Evolutionary conservation across 1,139 yeast genomes (phyloP), one percentile per base, ranked within the genome.

Genomic region (Suhomyces anneliseae): DNA sequence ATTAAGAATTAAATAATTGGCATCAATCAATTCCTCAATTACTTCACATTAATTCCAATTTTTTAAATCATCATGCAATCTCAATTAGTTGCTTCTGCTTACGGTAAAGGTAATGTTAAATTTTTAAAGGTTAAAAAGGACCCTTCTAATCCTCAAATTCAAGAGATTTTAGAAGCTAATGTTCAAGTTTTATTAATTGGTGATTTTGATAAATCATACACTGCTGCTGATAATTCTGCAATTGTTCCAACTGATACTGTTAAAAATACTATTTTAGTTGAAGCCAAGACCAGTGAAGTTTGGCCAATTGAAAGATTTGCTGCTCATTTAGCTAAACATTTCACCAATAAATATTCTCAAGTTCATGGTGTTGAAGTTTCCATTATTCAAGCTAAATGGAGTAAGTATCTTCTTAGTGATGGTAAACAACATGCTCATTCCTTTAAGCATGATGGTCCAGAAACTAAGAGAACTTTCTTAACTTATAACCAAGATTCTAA

Each of bases 191-290:
- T 90, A 49, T 78, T 90, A 51, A 83, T 79, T 57, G 97, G 97
- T 51, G 79, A 77, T 46, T 85, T 90, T 58, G 96, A 87, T 52
- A 70, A 72, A 32, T 83, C 96, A 3, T 90, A 88, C 72, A 90
- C 97, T 45, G 64, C 85, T 53, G 97, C 96, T 36, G 95, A 90
- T 68, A 90, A 90, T 70, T 66, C 88, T 3, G 79, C 87, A n/a
- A 83, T 90, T 60, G 95, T 90, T 41, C 97, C 97, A 47, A 90
- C 97, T 10, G 97, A 90, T 68, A 90, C 97, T 1, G 92, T 90
- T 52, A 90, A 90, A 70, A 90, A 90, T 75, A 90, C 97, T 47
- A 82, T 89, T 54, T 77, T 84, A 65, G 72, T 90, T 36, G 84
- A 88, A 58, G 97, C 96, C 52, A 88, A 87, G 69, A 85, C 77